Percentiles rank a stretch among this genome's conserved stretches.
phyloP scores from a whole-genome alignment of 2,329 filamentous ascomycete species.

The Camptophora hylomeconis region DNA sequence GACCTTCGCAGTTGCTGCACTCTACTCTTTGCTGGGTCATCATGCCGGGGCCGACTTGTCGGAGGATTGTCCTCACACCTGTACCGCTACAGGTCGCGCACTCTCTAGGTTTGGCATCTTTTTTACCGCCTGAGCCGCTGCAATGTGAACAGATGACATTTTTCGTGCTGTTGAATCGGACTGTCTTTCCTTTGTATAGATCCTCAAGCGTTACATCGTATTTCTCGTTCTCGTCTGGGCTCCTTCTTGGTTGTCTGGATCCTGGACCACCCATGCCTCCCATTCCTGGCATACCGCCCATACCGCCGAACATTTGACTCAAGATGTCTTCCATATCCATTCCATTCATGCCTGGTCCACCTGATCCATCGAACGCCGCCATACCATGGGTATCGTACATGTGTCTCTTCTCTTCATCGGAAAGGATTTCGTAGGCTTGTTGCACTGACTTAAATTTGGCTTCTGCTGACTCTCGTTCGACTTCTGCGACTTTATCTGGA shows the following conservation, averaged over 20 bases:
- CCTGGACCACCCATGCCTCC: constrained; percentile 31
- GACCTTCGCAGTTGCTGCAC: constrained; percentile 73
- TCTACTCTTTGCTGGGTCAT: constrained; percentile 66
- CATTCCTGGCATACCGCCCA: constrained; percentile 45
- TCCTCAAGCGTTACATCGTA: constrained; percentile 90
- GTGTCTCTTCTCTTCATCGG: constrained; percentile 84
- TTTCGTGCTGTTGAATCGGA: constrained; percentile 91
- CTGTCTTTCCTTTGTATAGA: constrained; percentile 96
- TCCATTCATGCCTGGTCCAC: constrained; percentile 56
- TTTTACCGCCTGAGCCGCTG: constrained; percentile 80
- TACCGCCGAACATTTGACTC: constrained; percentile 49
- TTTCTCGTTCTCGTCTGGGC: constrained; percentile 73
- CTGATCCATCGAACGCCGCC: constrained; percentile 75
- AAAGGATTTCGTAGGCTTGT: constrained; percentile 94
- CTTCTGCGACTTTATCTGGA: constrained; percentile 87
- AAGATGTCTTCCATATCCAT: constrained; percentile 69
- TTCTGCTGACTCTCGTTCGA: constrained; percentile 73
- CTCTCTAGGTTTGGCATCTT: constrained; percentile 70
- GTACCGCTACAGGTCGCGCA: constrained; percentile 77
- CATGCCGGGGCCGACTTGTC: constrained; percentile 75
- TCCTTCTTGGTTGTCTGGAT: constrained; percentile 52
- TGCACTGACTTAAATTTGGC: constrained; percentile 84
- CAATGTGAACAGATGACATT: constrained; percentile 79
- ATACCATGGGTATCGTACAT: constrained; percentile 92
- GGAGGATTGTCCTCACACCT: constrained; percentile 62